Evolutionary conservation across 2,329 filamentous ascomycete genomes (phyloP).

Genomic region (Thielaviopsis ethacetica): DNA sequence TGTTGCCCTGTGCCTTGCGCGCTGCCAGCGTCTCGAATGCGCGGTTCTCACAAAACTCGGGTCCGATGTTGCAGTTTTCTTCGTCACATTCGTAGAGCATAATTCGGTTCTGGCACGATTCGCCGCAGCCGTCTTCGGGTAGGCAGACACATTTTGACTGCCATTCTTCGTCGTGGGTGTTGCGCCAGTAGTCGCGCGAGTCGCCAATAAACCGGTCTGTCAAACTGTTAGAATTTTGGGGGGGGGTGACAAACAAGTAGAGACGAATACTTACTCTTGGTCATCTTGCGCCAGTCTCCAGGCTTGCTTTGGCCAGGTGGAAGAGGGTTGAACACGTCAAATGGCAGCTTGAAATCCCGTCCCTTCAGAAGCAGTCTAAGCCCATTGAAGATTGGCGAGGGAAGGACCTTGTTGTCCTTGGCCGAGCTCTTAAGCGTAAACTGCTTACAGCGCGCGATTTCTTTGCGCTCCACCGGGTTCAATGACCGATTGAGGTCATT

Average conservation of each 20-base stretch:
- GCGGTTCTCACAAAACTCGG: conserved; percentile 66
- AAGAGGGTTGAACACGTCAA: conserved; percentile 74
- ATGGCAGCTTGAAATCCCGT: conserved; percentile 77
- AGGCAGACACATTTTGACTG: conserved; percentile 65
- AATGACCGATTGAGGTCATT: conserved; percentile 31
- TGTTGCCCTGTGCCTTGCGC: conserved; percentile 61
- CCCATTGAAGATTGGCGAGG: conserved; percentile 64
- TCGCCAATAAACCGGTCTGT: conserved; percentile 83
- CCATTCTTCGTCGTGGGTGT: conserved; percentile 51
- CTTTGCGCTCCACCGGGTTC: conserved; percentile 34
- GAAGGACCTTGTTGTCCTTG: conserved; percentile 43
- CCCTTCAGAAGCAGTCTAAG: conserved; percentile 53
- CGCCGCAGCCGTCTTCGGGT: conserved; percentile 64
- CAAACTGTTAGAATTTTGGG: conserved; percentile 11
- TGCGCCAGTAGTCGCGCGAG: conserved; percentile 65
- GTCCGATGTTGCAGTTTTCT: conserved; percentile 67
- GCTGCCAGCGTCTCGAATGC: conserved; percentile 67
- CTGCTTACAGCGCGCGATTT: conserved; percentile 19
- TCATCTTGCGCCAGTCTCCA: conserved; percentile 81
- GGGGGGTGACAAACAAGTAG: neutral
- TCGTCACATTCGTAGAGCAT: conserved; percentile 97
- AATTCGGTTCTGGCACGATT: conserved; percentile 83
- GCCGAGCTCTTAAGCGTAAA: conserved; percentile 18
- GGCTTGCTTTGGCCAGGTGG: conserved; percentile 78
- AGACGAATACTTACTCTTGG: conserved; percentile 52